A percentile compares a stretch with the other conserved stretches of the same genome.
Evolutionary conservation across 495 filamentous ascomycete genomes (phyloP).

Genomic region (Acidiella bohemica): DNA sequence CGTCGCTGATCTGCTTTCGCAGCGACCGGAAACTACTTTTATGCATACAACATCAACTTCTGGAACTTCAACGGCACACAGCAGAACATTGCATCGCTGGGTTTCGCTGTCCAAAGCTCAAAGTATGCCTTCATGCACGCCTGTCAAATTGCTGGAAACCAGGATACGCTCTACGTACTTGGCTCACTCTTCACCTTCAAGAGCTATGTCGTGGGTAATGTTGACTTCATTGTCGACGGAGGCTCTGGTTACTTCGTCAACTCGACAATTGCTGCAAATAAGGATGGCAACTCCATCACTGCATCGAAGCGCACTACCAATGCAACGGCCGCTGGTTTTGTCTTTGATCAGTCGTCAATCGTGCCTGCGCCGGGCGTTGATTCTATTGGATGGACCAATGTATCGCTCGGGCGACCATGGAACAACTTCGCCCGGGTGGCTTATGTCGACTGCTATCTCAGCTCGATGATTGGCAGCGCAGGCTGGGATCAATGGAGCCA

Average conservation of each 20-base stretch:
- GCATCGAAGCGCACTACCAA: conserved; percentile 23
- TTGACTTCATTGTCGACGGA: conserved; percentile 52
- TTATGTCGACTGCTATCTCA: conserved; percentile 44
- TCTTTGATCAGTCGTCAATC: conserved; percentile 27
- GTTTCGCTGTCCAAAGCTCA: conserved; percentile 23
- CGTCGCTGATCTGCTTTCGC: too few relatives aligned
- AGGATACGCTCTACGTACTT: conserved; percentile 48
- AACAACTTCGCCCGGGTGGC: conserved; percentile 46
- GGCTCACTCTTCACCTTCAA: conserved; percentile 44
- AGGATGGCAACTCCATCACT: conserved; percentile 21
- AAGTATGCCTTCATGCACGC: conserved; percentile 37
- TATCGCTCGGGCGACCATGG: conserved; percentile 51
- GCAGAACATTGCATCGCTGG: conserved; percentile 21
- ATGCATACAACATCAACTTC: conserved; percentile 51
- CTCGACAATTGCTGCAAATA: conserved; percentile 25
- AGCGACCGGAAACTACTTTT: conserved; percentile 30
- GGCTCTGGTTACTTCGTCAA: conserved; percentile 25
- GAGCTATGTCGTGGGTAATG: conserved; percentile 44
- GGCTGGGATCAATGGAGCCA: conserved; percentile 48
- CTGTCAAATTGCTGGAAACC: conserved; percentile 42
- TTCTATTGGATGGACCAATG: not conserved
- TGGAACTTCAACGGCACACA: conserved; percentile 38
- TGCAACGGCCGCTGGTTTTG: conserved; percentile 22
- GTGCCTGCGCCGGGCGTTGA: conserved; percentile 3
- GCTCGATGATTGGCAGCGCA: conserved; percentile 41